Evolutionary conservation across 345 rosid genomes (phyloP).

Genomic region (Capsella bursapastoris): DNA sequence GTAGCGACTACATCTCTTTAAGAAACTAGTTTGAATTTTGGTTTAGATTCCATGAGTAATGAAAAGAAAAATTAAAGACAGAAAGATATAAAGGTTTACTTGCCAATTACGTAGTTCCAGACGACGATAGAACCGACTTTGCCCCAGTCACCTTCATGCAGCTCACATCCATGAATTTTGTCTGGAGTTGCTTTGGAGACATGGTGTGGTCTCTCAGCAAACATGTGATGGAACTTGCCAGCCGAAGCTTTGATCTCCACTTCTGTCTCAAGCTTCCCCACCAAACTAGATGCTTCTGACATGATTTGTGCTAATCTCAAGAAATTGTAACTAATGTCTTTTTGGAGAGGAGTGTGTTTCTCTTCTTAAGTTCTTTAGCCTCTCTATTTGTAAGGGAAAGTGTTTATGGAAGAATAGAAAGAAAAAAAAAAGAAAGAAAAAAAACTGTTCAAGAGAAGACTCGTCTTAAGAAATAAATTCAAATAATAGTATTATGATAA

Average conservation of each 20-base stretch:
- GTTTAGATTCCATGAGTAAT: background rate
- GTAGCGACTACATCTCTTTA: background rate
- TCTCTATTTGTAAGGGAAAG: background rate
- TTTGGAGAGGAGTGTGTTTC: background rate
- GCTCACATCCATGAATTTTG: conserved; percentile 32
- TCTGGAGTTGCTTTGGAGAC: conserved; percentile 36
- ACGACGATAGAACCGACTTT: conserved; percentile 38
- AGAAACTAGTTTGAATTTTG: background rate
- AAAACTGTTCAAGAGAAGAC: background rate
- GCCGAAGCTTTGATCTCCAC: conserved; percentile 38
- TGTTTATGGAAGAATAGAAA: background rate
- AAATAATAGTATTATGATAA: background rate
- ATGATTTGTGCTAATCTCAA: background rate
- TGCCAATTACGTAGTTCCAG: conserved; percentile 45
- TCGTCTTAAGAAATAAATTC: background rate
- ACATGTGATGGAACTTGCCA: conserved; percentile 44
- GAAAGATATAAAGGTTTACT: background rate
- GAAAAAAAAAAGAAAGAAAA: too few relatives aligned
- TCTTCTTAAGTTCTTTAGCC: background rate
- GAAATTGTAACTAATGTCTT: background rate
- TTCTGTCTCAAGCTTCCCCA: conserved; percentile 28
- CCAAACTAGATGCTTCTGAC: conserved; percentile 22
- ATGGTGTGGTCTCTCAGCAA: conserved; percentile 47
- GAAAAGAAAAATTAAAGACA: background rate
- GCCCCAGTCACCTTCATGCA: conserved; percentile 52